Evolutionary conservation across 163 green algal genomes (phyloP).

Genomic region (Scenedesmus sp.): DNA sequence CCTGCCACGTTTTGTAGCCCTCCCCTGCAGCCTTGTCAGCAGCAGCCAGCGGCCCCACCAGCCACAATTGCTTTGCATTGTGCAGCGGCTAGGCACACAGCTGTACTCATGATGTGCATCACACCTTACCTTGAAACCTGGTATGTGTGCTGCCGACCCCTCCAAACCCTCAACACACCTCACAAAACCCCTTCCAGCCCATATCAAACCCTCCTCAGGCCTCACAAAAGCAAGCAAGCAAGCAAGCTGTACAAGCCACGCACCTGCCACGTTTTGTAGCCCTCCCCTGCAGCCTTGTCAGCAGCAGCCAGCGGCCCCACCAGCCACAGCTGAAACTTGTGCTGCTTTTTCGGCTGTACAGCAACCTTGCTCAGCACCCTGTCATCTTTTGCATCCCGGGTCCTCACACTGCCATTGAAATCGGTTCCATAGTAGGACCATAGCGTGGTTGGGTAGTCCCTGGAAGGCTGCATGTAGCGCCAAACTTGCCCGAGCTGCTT

Average conservation of each 20-base stretch:
- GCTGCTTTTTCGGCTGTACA: background rate
- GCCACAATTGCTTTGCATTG: background rate
- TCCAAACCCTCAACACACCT: too few species aligned
- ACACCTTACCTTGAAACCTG: too few species aligned
- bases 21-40: constrained; percentile 18
- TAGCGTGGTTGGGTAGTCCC: background rate
- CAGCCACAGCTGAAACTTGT: constrained; percentile 6
- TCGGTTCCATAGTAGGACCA: background rate
- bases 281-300: constrained; percentile 14
- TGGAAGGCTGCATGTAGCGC: background rate
- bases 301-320: background rate
- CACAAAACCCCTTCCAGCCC: too few species aligned
- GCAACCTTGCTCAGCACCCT: background rate
- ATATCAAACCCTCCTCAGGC: too few species aligned
- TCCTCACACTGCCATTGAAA: background rate
- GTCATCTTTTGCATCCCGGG: background rate
- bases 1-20: background rate
- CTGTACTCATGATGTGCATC: too few species aligned
- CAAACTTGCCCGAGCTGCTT: constrained; percentile 1
- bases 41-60: background rate
- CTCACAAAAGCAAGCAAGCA: background rate
- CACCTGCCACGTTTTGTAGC: background rate
- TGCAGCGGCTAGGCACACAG: too few species aligned
- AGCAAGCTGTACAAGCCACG: background rate
- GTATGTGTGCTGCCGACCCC: too few species aligned